Percentiles rank a stretch among this genome's conserved stretches.
Evolutionary conservation across 2,329 filamentous ascomycete genomes (phyloP).

Genomic region (Aureobasidium zeae): DNA sequence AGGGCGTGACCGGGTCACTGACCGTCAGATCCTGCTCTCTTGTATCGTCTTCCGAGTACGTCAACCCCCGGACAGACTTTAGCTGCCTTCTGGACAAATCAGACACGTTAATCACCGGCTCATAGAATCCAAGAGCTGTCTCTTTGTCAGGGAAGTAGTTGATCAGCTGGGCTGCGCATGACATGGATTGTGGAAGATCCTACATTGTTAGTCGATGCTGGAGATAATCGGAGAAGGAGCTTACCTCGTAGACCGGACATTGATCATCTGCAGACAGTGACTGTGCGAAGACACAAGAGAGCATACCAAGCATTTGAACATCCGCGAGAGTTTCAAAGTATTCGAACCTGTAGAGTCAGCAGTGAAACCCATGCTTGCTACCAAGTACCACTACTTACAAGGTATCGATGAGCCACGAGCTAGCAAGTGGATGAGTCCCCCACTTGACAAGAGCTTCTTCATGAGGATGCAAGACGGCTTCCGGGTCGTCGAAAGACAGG

Average conservation of each 20-base stretch:
- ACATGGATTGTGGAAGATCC: constrained; percentile 8
- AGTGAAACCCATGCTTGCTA: too few species aligned
- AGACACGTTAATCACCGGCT: constrained; percentile 28
- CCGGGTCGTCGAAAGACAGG: constrained; percentile 37
- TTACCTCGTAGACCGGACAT: constrained; percentile 5
- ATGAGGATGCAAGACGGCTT: constrained; percentile 31
- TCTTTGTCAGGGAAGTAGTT: constrained; percentile 11
- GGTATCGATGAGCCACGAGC: constrained; percentile 46
- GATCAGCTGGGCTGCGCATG: constrained; percentile 1
- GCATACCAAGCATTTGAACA: constrained; percentile 56
- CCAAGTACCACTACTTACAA: constrained; percentile 30
- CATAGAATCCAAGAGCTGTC: constrained; percentile 36
- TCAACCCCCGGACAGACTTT: constrained; percentile 34
- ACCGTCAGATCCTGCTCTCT: constrained; percentile 35
- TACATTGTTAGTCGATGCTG: background rate
- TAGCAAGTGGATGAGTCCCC: constrained; percentile 49
- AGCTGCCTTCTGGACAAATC: background rate
- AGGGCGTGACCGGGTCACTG: constrained; percentile 41
- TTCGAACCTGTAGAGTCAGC: constrained; percentile 32
- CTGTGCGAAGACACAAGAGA: constrained; percentile 48
- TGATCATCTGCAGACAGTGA: constrained; percentile 11
- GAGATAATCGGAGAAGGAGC: constrained; percentile 5
- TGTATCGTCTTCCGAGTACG: constrained; percentile 41
- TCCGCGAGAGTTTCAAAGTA: constrained; percentile 54
- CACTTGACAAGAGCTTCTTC: constrained; percentile 43